Evolutionary conservation across 345 rosid genomes (phyloP).

Genomic region (Bruguiera sexangula): DNA sequence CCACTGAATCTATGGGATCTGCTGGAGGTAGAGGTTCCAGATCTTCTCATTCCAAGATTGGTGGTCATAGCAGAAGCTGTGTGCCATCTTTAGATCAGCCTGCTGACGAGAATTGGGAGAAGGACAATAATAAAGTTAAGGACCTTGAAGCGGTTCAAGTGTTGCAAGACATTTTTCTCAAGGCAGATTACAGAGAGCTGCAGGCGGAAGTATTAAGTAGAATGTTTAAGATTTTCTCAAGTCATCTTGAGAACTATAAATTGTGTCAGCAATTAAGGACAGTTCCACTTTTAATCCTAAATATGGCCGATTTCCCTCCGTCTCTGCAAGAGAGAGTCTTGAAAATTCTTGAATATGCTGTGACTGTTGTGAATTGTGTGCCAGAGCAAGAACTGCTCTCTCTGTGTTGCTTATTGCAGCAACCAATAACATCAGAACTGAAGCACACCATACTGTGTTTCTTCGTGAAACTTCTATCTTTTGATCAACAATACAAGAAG

Average conservation of each 20-base stretch:
- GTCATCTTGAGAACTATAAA: constrained; percentile 91
- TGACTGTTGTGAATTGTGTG: constrained; percentile 95
- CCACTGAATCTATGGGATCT: constrained; percentile 39
- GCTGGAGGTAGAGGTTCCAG: constrained; percentile 46
- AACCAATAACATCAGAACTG: constrained; percentile 79
- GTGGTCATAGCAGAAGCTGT: constrained; percentile 60
- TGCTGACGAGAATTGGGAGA: constrained; percentile 78
- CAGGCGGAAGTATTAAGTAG: constrained; percentile 98
- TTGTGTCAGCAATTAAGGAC: constrained; percentile 91
- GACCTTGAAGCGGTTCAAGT: constrained; percentile 99
- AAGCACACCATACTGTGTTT: constrained; percentile 92
- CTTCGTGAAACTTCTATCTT: constrained; percentile 91
- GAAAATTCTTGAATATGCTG: constrained; percentile 98
- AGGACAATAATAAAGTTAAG: constrained; percentile 75
- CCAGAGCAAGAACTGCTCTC: constrained; percentile 99
- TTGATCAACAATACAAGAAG: constrained; percentile 98
- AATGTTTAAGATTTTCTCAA: constrained; percentile 96
- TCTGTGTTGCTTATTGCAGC: constrained; percentile 97
- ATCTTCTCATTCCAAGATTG: constrained; percentile 43
- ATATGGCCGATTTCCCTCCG: constrained; percentile 92
- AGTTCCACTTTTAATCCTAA: constrained; percentile 90
- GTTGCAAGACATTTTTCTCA: constrained; percentile 93
- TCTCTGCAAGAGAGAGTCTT: constrained; percentile 89
- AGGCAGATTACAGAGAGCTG: constrained; percentile 73
- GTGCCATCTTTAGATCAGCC: constrained; percentile 56